Evolutionary conservation across 805 yeast species (phyloP).

Genomic region (Ogataea corticis): DNA sequence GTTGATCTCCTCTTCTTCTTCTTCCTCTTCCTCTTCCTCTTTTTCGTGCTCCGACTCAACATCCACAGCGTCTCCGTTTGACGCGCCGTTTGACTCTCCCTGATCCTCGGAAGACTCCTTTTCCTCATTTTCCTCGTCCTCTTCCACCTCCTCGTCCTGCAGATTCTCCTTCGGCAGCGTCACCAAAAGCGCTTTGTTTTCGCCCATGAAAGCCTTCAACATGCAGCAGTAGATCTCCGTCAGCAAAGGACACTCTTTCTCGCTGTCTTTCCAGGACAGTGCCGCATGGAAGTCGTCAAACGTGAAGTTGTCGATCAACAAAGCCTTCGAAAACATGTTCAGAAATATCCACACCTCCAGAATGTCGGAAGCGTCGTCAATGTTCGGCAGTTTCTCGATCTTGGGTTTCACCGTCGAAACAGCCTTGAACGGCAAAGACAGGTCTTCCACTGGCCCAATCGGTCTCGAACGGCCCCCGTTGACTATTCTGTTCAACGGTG

Average conservation of each 20-base stretch:
- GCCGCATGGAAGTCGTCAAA: conserved; percentile 75
- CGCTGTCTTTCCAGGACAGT: conserved; percentile 47
- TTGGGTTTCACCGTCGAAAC: conserved; percentile 27
- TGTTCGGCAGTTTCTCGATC: conserved; percentile 23
- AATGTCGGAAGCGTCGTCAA: conserved; percentile 40
- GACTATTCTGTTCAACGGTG: conserved; percentile 12
- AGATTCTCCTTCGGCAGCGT: conserved; percentile 31
- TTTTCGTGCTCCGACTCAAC: conserved; percentile 27
- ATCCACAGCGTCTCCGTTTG: conserved; percentile 4
- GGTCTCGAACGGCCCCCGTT: conserved; percentile 14
- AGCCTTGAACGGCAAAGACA: conserved; percentile 30
- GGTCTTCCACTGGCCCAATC: conserved; percentile 31
- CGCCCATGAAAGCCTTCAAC: conserved; percentile 53
- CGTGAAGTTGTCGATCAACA: conserved; percentile 69
- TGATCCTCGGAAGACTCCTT: conserved; percentile 23
- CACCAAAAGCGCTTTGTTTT: conserved; percentile 32
- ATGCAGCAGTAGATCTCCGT: conserved; percentile 71
- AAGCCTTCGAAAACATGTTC: conserved; percentile 65
- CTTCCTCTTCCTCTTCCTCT: conserved; percentile 33
- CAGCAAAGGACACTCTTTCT: conserved; percentile 51
- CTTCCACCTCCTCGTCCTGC: conserved; percentile 23
- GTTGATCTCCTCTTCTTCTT: conserved; percentile 33
- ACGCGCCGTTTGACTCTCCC: conserved; percentile 1
- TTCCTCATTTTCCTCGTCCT: conserved; percentile 26
- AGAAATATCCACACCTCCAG: conserved; percentile 76